phyloP scores from a whole-genome alignment of 192 early-diverging fungal species.

The Umbelopsis isabellina region DNA sequence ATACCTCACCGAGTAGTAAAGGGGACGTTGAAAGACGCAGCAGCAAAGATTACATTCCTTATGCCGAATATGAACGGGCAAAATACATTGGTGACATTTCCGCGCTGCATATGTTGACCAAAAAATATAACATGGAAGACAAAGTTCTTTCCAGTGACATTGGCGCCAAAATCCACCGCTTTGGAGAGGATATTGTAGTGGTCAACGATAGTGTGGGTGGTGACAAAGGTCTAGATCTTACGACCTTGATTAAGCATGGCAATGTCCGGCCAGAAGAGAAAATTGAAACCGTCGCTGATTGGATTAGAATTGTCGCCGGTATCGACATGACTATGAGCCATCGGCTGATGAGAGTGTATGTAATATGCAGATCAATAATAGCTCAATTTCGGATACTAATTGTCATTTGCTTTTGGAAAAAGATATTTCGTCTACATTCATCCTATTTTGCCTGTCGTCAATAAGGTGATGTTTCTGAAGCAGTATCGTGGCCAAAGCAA shows the following conservation, averaged over 20 bases:
- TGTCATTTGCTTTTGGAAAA: background rate
- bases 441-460: constrained; percentile 70
- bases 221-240: background rate
- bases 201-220: constrained; percentile 21
- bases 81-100: constrained; percentile 37
- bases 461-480: constrained; percentile 64
- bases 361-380: background rate
- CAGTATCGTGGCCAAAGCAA: constrained; percentile 33
- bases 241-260: constrained; percentile 23
- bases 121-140: constrained; percentile 37
- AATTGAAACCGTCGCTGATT: constrained; percentile 35
- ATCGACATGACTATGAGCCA: constrained; percentile 35
- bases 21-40: background rate
- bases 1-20: background rate
- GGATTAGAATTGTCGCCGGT: constrained; percentile 38
- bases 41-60: constrained; percentile 5
- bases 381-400: background rate
- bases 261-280: constrained; percentile 30
- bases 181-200: constrained; percentile 33
- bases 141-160: background rate
- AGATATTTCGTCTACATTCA: constrained; percentile 70
- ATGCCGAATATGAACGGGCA: constrained; percentile 18
- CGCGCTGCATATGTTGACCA: constrained; percentile 30
- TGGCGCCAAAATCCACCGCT: constrained; percentile 22
- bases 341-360: constrained; percentile 38